Conservation (phyloP, 31 red algal genomes). For the Pterothamnion heteromorphum region DNA sequence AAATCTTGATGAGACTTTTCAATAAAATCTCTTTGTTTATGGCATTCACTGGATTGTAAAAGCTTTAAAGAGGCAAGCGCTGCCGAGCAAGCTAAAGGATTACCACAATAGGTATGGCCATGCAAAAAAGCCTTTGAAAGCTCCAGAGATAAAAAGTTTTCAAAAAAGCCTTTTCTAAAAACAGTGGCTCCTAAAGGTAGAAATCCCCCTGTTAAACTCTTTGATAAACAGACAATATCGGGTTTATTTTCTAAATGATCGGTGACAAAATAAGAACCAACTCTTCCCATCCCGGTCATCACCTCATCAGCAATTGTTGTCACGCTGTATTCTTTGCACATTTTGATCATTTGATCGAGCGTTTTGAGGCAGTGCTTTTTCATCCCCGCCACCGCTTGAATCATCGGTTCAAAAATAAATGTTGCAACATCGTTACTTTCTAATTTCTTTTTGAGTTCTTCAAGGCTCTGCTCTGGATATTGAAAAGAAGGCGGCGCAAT, state of each 20-base stretch:
- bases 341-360: conserved; percentile 43
- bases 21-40: not conserved
- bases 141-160: too few relatives aligned
- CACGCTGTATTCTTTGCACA: conserved; percentile 59
- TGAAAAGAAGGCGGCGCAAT: not conserved
- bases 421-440: not conserved
- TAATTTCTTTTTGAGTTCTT: not conserved
- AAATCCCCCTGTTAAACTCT: conserved; percentile 21
- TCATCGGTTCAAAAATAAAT: conserved; percentile 23
- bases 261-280: conserved; percentile 58
- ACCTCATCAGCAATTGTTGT: conserved; percentile 74
- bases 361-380: conserved; percentile 21
- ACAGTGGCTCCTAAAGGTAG: conserved; percentile 5
- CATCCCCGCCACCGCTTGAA: conserved; percentile 77
- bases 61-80: not conserved
- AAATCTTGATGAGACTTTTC: not conserved
- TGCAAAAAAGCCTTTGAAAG: not conserved
- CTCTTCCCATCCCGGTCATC: conserved; percentile 62
- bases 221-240: conserved; percentile 68
- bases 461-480: not conserved
- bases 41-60: not conserved
- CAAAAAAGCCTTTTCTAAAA: not conserved
- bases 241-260: conserved; percentile 56
- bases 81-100: conserved; percentile 11
- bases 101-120: not conserved